A percentile compares a stretch with the other conserved stretches of the same genome.
Conservation (phyloP, 2,329 filamentous ascomycete genomes). For the Raffaelea arxii region DNA sequence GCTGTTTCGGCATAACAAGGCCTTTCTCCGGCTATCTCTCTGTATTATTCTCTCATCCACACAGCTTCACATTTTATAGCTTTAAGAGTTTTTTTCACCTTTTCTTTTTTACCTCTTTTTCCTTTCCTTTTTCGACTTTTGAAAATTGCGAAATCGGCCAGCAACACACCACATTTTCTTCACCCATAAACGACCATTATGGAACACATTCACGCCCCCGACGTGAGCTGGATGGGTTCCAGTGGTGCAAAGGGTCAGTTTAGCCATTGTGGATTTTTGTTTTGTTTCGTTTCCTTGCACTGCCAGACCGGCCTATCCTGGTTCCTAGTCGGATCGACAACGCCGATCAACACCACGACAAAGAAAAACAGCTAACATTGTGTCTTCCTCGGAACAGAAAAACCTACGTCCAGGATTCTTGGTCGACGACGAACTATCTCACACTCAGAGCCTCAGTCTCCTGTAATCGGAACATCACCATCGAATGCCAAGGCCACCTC, state of each 20-base stretch:
- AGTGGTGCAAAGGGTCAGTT: constrained; percentile 43
- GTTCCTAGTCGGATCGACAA: no score
- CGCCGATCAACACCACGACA: no score
- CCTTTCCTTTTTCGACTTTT: not conserved
- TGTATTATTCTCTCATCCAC: no score
- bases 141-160: no score
- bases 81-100: no score
- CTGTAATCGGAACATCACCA: no score
- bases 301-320: no score
- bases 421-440: no score
- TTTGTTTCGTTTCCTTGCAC: constrained; percentile 60
- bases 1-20: not conserved
- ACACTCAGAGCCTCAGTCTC: no score
- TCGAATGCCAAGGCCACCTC: not conserved
- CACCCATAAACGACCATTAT: constrained; percentile 30
- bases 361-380: no score
- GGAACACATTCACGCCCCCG: constrained; percentile 74
- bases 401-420: no score
- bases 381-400: not conserved
- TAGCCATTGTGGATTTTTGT: constrained; percentile 62
- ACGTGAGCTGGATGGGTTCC: constrained; percentile 84
- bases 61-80: no score
- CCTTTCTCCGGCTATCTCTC: not conserved
- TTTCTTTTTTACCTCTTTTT: not conserved
- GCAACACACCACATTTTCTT: not conserved